These are phyloP conservation scores for Albizia julibrissin DNA, from an alignment of 306 rosid species.

Conservation along the genomic window DNA sequence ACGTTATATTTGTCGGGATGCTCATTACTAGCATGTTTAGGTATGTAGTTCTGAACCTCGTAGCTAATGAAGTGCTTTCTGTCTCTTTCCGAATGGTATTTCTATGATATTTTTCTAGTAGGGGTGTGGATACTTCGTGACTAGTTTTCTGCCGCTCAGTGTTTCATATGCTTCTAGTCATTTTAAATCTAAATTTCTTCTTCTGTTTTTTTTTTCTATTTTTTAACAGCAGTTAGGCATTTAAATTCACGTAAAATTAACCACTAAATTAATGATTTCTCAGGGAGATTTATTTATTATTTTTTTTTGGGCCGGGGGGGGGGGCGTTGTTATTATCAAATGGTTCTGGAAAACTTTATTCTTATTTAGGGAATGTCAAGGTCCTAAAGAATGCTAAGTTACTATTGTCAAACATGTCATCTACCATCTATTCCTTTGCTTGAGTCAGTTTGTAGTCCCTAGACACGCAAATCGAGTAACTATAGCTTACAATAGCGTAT, in stretches of 20 bases:
- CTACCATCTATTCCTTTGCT: not conserved
- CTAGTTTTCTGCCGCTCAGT: constrained; percentile 21
- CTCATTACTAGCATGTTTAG: constrained; percentile 98
- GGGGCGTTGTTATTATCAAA: constrained; percentile 1
- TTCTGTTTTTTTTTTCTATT: not conserved
- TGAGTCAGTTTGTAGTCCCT: constrained; percentile 13
- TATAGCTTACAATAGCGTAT: not conserved
- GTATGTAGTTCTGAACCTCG: constrained; percentile 48
- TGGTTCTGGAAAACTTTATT: constrained; percentile 14
- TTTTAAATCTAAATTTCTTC: not conserved
- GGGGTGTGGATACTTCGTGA: constrained; percentile 8
- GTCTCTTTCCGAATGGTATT: constrained; percentile 8
- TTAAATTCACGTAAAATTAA: not conserved
- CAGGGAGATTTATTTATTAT: not conserved
- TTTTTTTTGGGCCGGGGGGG: not conserved
- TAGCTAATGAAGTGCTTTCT: constrained; percentile 6
- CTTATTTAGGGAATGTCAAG: constrained; percentile 2
- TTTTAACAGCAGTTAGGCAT: not conserved
- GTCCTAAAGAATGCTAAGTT: constrained; percentile 20
- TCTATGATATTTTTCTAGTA: not conserved
- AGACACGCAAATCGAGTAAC: not conserved
- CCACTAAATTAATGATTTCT: not conserved
- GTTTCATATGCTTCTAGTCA: constrained; percentile 3
- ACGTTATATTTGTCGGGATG: constrained; percentile 92
- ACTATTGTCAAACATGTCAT: constrained; percentile 12